Percentiles rank a stretch among this genome's conserved stretches.
These are phyloP conservation scores for Emiliania huxleyi DNA, from an alignment of 78 protist genomes.

Conservation along the genomic window DNA sequence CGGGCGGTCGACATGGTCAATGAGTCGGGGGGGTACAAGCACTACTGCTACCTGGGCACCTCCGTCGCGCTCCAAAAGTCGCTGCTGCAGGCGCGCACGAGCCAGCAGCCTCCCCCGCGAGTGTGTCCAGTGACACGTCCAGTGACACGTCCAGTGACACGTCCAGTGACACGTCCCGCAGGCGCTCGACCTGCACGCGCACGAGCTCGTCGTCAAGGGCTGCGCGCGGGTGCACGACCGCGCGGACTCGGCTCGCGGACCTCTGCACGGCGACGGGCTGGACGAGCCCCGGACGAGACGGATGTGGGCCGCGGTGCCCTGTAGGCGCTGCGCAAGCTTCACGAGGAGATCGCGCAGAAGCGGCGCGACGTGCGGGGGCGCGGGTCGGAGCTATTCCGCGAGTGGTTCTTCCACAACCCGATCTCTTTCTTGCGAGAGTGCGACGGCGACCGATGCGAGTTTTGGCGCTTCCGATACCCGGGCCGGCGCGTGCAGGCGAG, in stretches of 20 bases:
- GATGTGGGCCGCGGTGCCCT: too few relatives aligned
- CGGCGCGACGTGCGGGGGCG: neutral
- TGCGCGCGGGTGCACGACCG: too few relatives aligned
- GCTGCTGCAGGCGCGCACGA: conserved; percentile 11
- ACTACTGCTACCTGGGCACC: conserved; percentile 8
- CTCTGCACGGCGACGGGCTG: too few relatives aligned
- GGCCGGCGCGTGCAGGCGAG: neutral
- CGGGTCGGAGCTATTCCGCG: neutral
- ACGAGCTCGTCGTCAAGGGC: neutral
- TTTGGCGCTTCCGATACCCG: conserved; percentile 4
- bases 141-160: too few relatives aligned
- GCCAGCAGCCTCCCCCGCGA: too few relatives aligned
- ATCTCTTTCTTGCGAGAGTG: neutral
- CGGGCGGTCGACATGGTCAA: neutral
- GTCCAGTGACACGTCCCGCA: too few relatives aligned
- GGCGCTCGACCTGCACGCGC: conserved; percentile 26
- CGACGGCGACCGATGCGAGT: conserved; percentile 36
- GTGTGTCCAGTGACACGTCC: too few relatives aligned
- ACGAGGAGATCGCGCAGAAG: neutral
- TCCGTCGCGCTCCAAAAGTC: conserved; percentile 4
- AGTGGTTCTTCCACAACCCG: conserved; percentile 30
- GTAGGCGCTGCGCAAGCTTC: neutral
- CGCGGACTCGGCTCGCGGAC: neutral
- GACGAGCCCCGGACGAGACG: too few relatives aligned
- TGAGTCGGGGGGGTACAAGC: neutral